Conservation (phyloP, 208 protist species). For the Leishmania major region DNA sequence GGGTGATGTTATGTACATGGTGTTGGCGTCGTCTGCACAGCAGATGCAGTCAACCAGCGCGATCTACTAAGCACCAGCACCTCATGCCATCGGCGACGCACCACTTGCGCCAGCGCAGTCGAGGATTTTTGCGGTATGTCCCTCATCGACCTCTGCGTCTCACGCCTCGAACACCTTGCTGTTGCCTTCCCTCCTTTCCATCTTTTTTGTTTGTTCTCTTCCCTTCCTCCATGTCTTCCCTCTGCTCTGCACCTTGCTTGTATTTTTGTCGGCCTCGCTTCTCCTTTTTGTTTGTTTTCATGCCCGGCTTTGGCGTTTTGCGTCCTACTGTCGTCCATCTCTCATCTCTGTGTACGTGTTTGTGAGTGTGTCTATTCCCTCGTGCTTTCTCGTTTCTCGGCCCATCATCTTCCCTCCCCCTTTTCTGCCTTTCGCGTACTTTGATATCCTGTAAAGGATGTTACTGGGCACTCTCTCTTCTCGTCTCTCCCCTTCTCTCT, state of each 20-base stretch:
- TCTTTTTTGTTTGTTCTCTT: neutral
- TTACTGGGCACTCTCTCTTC: neutral
- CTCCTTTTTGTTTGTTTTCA: neutral
- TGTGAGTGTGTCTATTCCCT: constrained; percentile 7
- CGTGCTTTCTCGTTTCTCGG: neutral
- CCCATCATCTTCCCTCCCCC: neutral
- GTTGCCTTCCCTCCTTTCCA: neutral
- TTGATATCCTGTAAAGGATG: neutral
- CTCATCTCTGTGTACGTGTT: neutral
- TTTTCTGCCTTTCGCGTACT: neutral
- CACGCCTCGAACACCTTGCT: neutral
- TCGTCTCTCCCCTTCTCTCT: neutral
- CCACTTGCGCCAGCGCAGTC: neutral
- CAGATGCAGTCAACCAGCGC: constrained; percentile 27
- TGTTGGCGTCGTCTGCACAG: constrained; percentile 16
- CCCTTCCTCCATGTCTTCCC: constrained; percentile 2
- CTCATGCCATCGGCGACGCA: neutral
- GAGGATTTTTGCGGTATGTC: neutral
- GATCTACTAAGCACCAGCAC: constrained; percentile 13
- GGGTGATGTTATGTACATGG: constrained; percentile 31
- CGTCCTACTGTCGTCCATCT: neutral
- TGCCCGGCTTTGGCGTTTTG: constrained; percentile 10
- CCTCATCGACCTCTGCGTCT: neutral
- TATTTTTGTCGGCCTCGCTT: no score
- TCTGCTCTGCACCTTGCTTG: neutral